Evolutionary conservation across 1,284 basidiomycete genomes (phyloP), one percentile per base, ranked within the genome.

Genomic region (Microbotryum saponariae): DNA sequence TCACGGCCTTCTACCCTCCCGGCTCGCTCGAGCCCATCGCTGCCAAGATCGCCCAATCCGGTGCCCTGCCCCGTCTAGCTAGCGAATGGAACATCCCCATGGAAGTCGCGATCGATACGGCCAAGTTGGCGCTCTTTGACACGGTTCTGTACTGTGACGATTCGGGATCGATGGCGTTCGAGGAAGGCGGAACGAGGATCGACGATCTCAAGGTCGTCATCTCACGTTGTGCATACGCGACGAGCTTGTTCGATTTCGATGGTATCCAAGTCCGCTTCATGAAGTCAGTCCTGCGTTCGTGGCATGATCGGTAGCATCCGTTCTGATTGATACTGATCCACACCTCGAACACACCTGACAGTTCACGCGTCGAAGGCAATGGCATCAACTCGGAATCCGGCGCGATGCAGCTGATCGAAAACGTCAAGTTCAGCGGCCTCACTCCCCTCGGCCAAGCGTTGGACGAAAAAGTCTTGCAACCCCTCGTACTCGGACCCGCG

Each of bases 371-470:
- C 42, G 75, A 78, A 60, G 79, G 78, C 47, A 76, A 79, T 73
- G 73, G 74, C 65, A 75, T 80, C 66, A 72, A 69, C 37, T 73
- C 68, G 47, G 79, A 79, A 65, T 66, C 67, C 42, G 69, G 72
- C 33, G 78, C 77, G 20, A 63, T 73, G 37, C 70, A 76, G 55
- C 74, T 80, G 27, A 63, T 80, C 47, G 51, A 69, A 14, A 73
- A 77, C 56, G 73, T 79, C 73, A 75, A 77, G 66, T 80, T 78
- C 74, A 76, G 74, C 8, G 78, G 76, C 49, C 56, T 69, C 7
- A 56, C 54, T 18, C 54, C 59, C 9, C 54, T 61, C 25, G 37
- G 37, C 6, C 37, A 42, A 42, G 68, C 71, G 5, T 66, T 79
- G 29, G 71, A 73, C 58, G 68, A 74, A 49, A 79, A 79, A 72